Evolutionary conservation across 352 stramenopile genomes (phyloP).

Genomic region (Globisporangium paroecandrum): DNA sequence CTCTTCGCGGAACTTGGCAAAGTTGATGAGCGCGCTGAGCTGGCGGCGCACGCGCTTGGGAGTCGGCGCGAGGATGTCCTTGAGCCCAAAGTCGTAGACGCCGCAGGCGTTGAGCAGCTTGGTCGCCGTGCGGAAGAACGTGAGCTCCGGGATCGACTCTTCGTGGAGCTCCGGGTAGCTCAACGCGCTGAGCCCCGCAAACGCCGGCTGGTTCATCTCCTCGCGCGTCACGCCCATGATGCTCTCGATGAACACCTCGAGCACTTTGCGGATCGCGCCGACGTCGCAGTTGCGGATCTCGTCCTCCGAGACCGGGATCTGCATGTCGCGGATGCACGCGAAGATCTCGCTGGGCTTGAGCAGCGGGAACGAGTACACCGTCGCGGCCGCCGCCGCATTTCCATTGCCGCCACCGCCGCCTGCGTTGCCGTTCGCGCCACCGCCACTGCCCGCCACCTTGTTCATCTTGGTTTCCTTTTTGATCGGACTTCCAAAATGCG

Average conservation of each 20-base stretch:
- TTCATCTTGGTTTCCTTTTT: slow-evolving; percentile 13
- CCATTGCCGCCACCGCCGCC: not conserved
- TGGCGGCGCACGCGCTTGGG: slow-evolving; percentile 89
- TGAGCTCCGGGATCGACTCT: slow-evolving; percentile 90
- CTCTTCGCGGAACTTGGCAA: slow-evolving; percentile 95
- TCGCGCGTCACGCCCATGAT: slow-evolving; percentile 89
- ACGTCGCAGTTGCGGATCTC: slow-evolving; percentile 82
- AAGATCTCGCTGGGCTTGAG: slow-evolving; percentile 94
- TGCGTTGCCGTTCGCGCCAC: not conserved
- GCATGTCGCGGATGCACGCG: slow-evolving; percentile 88
- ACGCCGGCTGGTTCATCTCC: slow-evolving; percentile 89
- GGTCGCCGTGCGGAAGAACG: slow-evolving; percentile 89
- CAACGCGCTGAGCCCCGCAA: slow-evolving; percentile 74
- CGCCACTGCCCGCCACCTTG: slow-evolving; percentile 1
- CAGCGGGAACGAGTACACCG: slow-evolving; percentile 88
- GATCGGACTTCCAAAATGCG: not conserved
- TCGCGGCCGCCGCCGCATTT: not conserved
- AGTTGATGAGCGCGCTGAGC: slow-evolving; percentile 97
- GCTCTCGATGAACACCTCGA: slow-evolving; percentile 88
- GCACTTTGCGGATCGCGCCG: slow-evolving; percentile 79
- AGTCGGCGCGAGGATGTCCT: slow-evolving; percentile 88
- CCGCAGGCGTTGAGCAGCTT: slow-evolving; percentile 91
- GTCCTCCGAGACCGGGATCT: slow-evolving; percentile 85
- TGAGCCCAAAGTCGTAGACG: slow-evolving; percentile 92
- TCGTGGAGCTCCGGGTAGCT: slow-evolving; percentile 92